A percentile compares a stretch with the other conserved stretches of the same genome.
Evolutionary conservation across 371 early-diverging fungal species (phyloP).

Genomic region (Mortierella sp.): DNA sequence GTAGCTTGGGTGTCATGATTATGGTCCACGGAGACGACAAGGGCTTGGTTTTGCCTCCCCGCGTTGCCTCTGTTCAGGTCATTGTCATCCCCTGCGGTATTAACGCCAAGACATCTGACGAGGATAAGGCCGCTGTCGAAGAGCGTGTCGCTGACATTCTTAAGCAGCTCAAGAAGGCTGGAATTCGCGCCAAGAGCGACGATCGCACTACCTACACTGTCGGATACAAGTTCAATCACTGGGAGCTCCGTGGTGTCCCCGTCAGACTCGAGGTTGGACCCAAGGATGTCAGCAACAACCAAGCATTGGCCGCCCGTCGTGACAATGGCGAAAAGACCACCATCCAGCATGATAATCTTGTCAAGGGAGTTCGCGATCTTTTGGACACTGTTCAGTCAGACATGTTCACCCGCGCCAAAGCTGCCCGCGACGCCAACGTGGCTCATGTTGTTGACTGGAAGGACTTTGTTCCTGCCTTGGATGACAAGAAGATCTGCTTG

Average conservation of each 20-base stretch:
- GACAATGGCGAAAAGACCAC: conserved; percentile 83
- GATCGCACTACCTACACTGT: conserved; percentile 94
- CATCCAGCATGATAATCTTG: conserved; percentile 76
- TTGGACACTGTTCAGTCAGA: conserved; percentile 92
- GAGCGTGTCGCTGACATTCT: conserved; percentile 80
- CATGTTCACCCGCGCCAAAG: conserved; percentile 94
- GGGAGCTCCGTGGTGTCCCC: conserved; percentile 99
- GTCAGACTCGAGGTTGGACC: conserved; percentile 99
- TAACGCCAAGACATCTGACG: conserved; percentile 86
- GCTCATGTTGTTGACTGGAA: conserved; percentile 88
- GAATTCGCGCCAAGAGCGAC: conserved; percentile 94
- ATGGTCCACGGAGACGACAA: conserved; percentile 99
- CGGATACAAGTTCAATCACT: conserved; percentile 99
- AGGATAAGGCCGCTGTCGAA: conserved; percentile 75
- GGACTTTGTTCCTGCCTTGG: conserved; percentile 92
- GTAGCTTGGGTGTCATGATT: conserved; percentile 99
- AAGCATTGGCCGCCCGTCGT: conserved; percentile 90
- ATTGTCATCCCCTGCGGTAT: conserved; percentile 98
- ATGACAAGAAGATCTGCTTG: conserved; percentile 90
- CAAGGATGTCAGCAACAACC: conserved; percentile 91
- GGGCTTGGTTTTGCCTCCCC: conserved; percentile 99
- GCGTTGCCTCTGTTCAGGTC: conserved; percentile 94
- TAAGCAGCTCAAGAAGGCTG: conserved; percentile 79
- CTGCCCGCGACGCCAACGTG: conserved; percentile 83
- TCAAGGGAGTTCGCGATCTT: conserved; percentile 68